These are phyloP conservation scores for Candida vaughaniae DNA, from an alignment of 805 yeast genomes.

Conservation along the genomic window DNA sequence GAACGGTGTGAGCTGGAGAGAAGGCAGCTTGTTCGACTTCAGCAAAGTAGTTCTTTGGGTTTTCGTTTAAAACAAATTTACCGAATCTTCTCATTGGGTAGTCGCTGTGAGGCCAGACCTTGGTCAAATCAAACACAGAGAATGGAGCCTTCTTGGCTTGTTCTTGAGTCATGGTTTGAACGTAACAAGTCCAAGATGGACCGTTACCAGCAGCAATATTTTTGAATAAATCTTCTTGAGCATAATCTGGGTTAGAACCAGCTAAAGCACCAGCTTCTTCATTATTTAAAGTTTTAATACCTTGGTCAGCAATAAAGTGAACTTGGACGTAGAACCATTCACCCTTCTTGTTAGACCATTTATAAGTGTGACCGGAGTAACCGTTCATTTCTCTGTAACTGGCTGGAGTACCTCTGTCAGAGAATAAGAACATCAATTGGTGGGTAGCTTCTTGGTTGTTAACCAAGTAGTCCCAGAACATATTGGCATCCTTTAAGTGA, in stretches of 20 bases:
- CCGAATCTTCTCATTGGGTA: slow-evolving; percentile 87
- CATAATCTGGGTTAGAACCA: slow-evolving; percentile 79
- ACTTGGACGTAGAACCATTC: slow-evolving; percentile 78
- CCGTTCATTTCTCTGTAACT: slow-evolving; percentile 77
- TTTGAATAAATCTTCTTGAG: slow-evolving; percentile 75
- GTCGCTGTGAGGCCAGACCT: slow-evolving; percentile 85
- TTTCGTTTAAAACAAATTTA: slow-evolving; percentile 72
- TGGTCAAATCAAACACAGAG: slow-evolving; percentile 85
- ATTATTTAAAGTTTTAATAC: slow-evolving; percentile 47
- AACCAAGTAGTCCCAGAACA: slow-evolving; percentile 81
- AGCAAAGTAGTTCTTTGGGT: slow-evolving; percentile 83
- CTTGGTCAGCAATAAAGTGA: slow-evolving; percentile 67
- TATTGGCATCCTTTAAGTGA: slow-evolving; percentile 72
- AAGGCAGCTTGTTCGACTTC: slow-evolving; percentile 62
- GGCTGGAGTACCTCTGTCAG: slow-evolving; percentile 81
- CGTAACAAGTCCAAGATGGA: slow-evolving; percentile 83
- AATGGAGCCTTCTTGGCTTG: slow-evolving; percentile 73
- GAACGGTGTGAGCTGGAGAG: slow-evolving; percentile 69
- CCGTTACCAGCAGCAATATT: slow-evolving; percentile 71
- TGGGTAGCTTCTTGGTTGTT: slow-evolving; percentile 72
- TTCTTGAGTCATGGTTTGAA: slow-evolving; percentile 82
- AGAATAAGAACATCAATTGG: slow-evolving; percentile 69
- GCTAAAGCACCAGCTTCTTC: slow-evolving; percentile 68
- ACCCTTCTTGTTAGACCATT: slow-evolving; percentile 72
- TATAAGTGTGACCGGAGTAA: slow-evolving; percentile 80